Evolutionary conservation across 306 rosid species (phyloP).

Genomic region (Vigna angularis): DNA sequence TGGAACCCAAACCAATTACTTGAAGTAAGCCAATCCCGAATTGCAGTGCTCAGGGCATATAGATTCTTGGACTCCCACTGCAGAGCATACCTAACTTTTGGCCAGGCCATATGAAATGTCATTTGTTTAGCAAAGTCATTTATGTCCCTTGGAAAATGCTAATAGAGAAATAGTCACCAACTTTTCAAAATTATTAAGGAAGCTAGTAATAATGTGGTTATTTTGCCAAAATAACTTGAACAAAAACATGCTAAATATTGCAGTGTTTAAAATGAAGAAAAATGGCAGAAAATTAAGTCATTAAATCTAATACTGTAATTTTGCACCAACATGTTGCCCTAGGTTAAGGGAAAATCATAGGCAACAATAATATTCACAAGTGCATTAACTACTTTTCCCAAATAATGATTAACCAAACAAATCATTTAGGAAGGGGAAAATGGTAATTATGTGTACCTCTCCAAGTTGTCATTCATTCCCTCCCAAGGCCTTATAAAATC

Average conservation of each 20-base stretch:
- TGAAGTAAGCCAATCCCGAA: slow-evolving; percentile 75
- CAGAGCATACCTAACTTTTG: slow-evolving; percentile 65
- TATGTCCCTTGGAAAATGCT: neutral
- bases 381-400: slow-evolving; percentile 18
- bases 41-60: slow-evolving; percentile 69
- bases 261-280: slow-evolving; percentile 25
- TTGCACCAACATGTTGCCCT: slow-evolving; percentile 24
- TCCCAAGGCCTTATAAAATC: slow-evolving; percentile 96
- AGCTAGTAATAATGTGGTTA: neutral
- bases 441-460: slow-evolving; percentile 65
- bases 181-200: neutral
- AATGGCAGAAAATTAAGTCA: slow-evolving; percentile 15
- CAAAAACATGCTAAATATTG: neutral
- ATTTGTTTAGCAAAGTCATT: slow-evolving; percentile 16
- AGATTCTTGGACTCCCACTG: slow-evolving; percentile 71
- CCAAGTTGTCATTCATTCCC: slow-evolving; percentile 72
- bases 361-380: slow-evolving; percentile 31
- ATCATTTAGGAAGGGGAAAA: slow-evolving; percentile 27
- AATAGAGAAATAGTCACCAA: neutral
- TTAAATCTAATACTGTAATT: slow-evolving; percentile 4
- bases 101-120: slow-evolving; percentile 50
- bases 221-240: neutral
- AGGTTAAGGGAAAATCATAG: neutral
- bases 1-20: slow-evolving; percentile 50
- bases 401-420: slow-evolving; percentile 25